phyloP scores from a whole-genome alignment of 1,284 basidiomycete species.

The Phellinidium pouzarii region DNA sequence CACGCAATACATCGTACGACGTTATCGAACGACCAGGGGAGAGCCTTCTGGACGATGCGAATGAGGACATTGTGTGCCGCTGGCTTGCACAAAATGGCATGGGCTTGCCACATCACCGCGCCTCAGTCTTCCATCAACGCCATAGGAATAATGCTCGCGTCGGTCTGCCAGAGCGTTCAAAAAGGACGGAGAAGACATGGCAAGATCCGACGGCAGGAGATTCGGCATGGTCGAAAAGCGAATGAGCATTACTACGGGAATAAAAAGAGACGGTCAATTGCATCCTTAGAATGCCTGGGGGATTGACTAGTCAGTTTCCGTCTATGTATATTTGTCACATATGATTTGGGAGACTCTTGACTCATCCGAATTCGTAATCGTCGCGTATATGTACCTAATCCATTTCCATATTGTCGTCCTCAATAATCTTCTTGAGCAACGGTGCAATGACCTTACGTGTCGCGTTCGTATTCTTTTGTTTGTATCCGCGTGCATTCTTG shows the following conservation, averaged over 20 bases:
- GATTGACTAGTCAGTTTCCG: too few relatives aligned
- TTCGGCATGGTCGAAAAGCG: background rate
- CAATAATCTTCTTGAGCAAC: slow-evolving; percentile 46
- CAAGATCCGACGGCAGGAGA: background rate
- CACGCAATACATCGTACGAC: slow-evolving; percentile 13
- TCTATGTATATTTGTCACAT: too few relatives aligned
- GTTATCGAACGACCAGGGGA: slow-evolving; percentile 12
- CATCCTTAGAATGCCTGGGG: too few relatives aligned
- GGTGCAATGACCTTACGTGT: slow-evolving; percentile 83
- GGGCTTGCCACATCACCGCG: slow-evolving; percentile 5
- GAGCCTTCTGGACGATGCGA: slow-evolving; percentile 8
- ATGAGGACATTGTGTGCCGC: slow-evolving; percentile 9
- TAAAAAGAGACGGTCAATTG: background rate
- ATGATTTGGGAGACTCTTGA: too few relatives aligned
- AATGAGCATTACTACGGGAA: background rate
- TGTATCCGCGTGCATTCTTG: slow-evolving; percentile 38
- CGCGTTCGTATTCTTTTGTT: slow-evolving; percentile 67
- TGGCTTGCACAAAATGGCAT: slow-evolving; percentile 12
- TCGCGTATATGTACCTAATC: background rate
- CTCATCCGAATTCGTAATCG: too few relatives aligned
- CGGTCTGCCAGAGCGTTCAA: slow-evolving; percentile 1
- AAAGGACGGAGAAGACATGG: background rate
- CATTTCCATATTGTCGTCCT: background rate
- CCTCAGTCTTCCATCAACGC: slow-evolving; percentile 2
- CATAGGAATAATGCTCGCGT: slow-evolving; percentile 7